Percentiles rank a stretch among this genome's conserved stretches.
These are phyloP conservation scores for Cordyceps farinosa DNA, from an alignment of 2,329 filamentous ascomycete species.

Conservation along the genomic window DNA sequence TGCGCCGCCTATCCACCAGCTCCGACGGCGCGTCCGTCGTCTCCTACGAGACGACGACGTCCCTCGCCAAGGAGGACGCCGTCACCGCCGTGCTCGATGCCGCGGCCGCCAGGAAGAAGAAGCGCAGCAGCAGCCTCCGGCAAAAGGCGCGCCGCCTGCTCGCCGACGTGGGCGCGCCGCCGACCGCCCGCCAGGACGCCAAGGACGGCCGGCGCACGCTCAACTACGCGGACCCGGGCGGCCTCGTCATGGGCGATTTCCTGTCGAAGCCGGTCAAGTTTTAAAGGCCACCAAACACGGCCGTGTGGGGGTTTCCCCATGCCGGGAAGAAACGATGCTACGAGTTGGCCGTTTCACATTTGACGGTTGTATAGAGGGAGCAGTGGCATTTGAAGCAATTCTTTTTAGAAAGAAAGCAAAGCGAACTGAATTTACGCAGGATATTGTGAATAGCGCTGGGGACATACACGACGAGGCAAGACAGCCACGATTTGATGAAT, in stretches of 20 bases:
- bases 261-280: slow-evolving; percentile 16
- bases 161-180: slow-evolving; percentile 32
- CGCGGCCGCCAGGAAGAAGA: background rate
- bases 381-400: no score
- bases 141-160: slow-evolving; percentile 34
- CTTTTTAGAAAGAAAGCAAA: no score
- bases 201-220: slow-evolving; percentile 30
- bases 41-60: slow-evolving; percentile 30
- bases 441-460: no score
- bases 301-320: no score
- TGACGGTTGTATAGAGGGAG: no score
- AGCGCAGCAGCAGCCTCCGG: slow-evolving; percentile 27
- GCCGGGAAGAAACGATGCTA: no score
- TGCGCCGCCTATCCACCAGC: slow-evolving; percentile 27
- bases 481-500: no score
- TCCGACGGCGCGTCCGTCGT: slow-evolving; percentile 31
- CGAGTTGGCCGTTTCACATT: no score
- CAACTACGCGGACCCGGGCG: slow-evolving; percentile 28
- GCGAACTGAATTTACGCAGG: no score
- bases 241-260: slow-evolving; percentile 24
- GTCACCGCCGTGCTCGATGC: background rate
- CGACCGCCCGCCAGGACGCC: slow-evolving; percentile 31
- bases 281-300: background rate
- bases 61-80: slow-evolving; percentile 27
- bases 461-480: no score